Evolutionary conservation across 768 basidiomycete genomes (phyloP).

Genomic region (Lactarius akahatsu): DNA sequence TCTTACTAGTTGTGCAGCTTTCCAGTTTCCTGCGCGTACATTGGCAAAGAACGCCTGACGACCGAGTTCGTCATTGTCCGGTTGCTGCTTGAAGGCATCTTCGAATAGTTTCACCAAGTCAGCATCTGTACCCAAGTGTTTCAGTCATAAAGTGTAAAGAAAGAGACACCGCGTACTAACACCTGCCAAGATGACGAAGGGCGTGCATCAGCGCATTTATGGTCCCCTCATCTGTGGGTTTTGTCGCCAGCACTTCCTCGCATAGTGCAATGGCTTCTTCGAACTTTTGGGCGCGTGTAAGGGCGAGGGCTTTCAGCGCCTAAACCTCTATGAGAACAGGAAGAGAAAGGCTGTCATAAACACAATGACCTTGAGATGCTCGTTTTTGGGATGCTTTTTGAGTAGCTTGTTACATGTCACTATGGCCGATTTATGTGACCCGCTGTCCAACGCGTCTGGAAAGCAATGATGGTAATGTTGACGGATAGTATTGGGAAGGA

Average conservation of each 20-base stretch:
- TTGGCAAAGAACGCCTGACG: constrained; percentile 85
- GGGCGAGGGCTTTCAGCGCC: constrained; percentile 83
- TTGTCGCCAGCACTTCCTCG: constrained; percentile 74
- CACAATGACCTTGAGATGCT: constrained; percentile 60
- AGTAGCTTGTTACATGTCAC: constrained; percentile 84
- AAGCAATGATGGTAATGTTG: constrained; percentile 17
- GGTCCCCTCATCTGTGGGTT: constrained; percentile 70
- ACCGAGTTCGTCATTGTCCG: constrained; percentile 78
- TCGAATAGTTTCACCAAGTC: constrained; percentile 86
- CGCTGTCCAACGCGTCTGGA: constrained; percentile 80
- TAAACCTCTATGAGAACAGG: constrained; percentile 35
- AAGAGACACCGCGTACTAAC: constrained; percentile 37
- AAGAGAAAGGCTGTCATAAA: neutral
- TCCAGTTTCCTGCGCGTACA: constrained; percentile 78
- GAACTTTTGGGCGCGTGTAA: constrained; percentile 80
- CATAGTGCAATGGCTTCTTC: constrained; percentile 78
- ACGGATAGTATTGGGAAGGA: neutral
- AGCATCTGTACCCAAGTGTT: constrained; percentile 45
- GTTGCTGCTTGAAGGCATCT: constrained; percentile 79
- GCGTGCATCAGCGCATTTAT: constrained; percentile 84
- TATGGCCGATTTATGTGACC: constrained; percentile 83
- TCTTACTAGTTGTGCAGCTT: constrained; percentile 75
- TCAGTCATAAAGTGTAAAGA: neutral
- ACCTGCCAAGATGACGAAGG: constrained; percentile 72
- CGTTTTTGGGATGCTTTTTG: constrained; percentile 78